These are phyloP conservation scores for Ophiognomonia clavigignenti-juglandacearum DNA, from an alignment of 2,329 filamentous ascomycete genomes.

Conservation along the genomic window DNA sequence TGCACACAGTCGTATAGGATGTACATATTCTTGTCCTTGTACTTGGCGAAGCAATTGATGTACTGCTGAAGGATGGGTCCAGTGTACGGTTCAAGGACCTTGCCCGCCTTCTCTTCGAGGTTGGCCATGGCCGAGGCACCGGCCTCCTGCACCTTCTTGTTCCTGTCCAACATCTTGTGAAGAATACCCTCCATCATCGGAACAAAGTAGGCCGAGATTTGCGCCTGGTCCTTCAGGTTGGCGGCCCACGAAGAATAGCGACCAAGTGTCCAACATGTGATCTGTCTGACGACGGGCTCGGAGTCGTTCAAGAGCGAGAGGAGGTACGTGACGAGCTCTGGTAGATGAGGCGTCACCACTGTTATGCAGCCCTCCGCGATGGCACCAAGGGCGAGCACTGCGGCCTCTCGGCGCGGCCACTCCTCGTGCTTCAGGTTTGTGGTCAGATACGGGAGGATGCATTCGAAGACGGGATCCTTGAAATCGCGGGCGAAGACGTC, in stretches of 20 bases:
- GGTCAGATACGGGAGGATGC: constrained; percentile 87
- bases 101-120: constrained; percentile 87
- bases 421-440: constrained; percentile 82
- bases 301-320: constrained; percentile 78
- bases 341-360: constrained; percentile 83
- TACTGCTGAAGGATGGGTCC: constrained; percentile 88
- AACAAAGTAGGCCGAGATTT: constrained; percentile 77
- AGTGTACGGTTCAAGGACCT: constrained; percentile 77
- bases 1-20: constrained; percentile 98
- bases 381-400: constrained; percentile 88
- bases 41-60: constrained; percentile 84
- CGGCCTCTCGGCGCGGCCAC: constrained; percentile 90
- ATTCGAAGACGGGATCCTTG: constrained; percentile 79
- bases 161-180: constrained; percentile 89
- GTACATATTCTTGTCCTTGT: constrained; percentile 99
- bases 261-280: constrained; percentile 96
- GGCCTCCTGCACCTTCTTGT: constrained; percentile 97
- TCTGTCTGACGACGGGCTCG: constrained; percentile 89
- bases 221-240: constrained; percentile 59
- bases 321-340: constrained; percentile 84
- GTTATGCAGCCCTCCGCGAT: constrained; percentile 93
- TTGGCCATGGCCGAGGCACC: constrained; percentile 94
- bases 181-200: constrained; percentile 97
- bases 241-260: constrained; percentile 92
- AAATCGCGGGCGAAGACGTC: constrained; percentile 94